phyloP scores from a whole-genome alignment of 2,329 filamentous ascomycete genomes.

The Nemania serpens region DNA sequence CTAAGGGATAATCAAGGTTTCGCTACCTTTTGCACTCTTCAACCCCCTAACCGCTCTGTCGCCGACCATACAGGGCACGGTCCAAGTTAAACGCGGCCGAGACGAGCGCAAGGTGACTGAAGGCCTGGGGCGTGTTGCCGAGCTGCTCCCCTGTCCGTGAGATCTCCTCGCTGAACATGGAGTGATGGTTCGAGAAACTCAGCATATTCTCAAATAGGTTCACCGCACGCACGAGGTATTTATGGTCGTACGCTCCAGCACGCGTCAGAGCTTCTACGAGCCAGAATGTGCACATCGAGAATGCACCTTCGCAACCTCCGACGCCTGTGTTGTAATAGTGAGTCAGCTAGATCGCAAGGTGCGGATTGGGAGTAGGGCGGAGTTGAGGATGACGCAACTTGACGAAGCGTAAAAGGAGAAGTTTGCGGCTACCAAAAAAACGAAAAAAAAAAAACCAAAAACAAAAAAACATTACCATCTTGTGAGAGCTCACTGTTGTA shows the following conservation, averaged over 20 bases:
- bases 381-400: background rate
- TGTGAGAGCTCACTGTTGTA: slow-evolving; percentile 72
- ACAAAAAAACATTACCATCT: slow-evolving; percentile 59
- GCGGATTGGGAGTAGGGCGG: background rate
- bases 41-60: background rate
- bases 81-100: slow-evolving; percentile 79
- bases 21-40: background rate
- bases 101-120: slow-evolving; percentile 75
- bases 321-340: slow-evolving; percentile 56
- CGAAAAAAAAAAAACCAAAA: background rate
- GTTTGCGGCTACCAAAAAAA: too few relatives aligned
- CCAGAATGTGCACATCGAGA: slow-evolving; percentile 85
- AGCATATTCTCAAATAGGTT: slow-evolving; percentile 80
- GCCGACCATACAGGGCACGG: slow-evolving; percentile 44
- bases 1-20: too few relatives aligned
- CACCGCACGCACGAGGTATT: slow-evolving; percentile 65
- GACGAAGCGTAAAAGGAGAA: too few relatives aligned
- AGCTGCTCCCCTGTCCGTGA: slow-evolving; percentile 75
- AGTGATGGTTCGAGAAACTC: slow-evolving; percentile 74
- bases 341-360: background rate
- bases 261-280: slow-evolving; percentile 60
- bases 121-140: slow-evolving; percentile 80
- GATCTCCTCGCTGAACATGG: slow-evolving; percentile 82
- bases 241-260: slow-evolving; percentile 66
- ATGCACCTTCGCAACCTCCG: slow-evolving; percentile 74